Percentiles rank a stretch among this genome's conserved stretches.
phyloP scores from a whole-genome alignment of 495 filamentous ascomycete species.

The Cryomyces minteri region DNA sequence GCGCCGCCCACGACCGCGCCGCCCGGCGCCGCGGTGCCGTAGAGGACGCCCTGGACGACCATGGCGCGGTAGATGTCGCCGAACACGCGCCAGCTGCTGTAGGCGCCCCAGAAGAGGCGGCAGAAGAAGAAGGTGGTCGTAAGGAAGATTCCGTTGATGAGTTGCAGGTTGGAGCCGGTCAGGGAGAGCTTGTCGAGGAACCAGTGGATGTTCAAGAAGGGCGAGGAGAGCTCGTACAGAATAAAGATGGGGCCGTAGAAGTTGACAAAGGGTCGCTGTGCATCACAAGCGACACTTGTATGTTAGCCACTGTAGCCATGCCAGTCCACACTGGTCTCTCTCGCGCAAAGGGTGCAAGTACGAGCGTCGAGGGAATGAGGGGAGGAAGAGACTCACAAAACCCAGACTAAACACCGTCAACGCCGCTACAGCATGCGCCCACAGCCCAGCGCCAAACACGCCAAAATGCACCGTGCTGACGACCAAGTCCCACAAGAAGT shows the following conservation, averaged over 20 bases:
- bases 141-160: slow-evolving; percentile 71
- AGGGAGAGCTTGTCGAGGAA: slow-evolving; percentile 95
- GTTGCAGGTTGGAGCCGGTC: slow-evolving; percentile 66
- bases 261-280: slow-evolving; percentile 79
- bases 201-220: slow-evolving; percentile 96
- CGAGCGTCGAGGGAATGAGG: neutral
- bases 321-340: neutral
- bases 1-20: slow-evolving; percentile 16
- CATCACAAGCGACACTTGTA: neutral
- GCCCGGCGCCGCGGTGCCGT: neutral
- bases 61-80: slow-evolving; percentile 54
- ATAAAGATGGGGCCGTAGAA: slow-evolving; percentile 85
- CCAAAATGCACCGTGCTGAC: slow-evolving; percentile 51
- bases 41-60: neutral
- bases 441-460: slow-evolving; percentile 74
- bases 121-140: slow-evolving; percentile 66
- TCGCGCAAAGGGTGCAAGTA: neutral
- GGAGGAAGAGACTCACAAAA: slow-evolving; percentile 47
- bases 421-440: slow-evolving; percentile 77
- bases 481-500: slow-evolving; percentile 85
- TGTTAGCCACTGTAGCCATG: neutral
- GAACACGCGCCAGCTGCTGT: slow-evolving; percentile 59
- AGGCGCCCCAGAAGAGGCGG: slow-evolving; percentile 83
- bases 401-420: slow-evolving; percentile 76
- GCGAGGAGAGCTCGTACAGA: slow-evolving; percentile 91